A percentile compares a stretch with the other conserved stretches of the same genome.
These are phyloP conservation scores for Ramularia collo-cygni DNA, from an alignment of 2,329 filamentous ascomycete genomes.

Conservation along the genomic window DNA sequence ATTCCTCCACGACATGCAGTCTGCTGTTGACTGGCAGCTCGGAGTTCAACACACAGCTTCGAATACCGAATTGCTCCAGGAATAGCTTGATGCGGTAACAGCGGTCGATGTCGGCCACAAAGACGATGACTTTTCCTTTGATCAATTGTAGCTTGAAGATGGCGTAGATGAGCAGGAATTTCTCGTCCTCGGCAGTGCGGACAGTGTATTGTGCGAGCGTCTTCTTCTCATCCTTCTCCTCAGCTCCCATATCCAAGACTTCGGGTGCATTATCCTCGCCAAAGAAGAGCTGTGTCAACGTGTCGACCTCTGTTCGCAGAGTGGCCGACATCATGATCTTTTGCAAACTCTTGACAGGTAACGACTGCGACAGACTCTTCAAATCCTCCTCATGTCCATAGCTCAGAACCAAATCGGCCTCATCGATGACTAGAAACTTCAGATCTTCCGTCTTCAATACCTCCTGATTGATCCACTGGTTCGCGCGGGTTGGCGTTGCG, in stretches of 20 bases:
- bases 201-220: slow-evolving; percentile 83
- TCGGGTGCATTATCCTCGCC: slow-evolving; percentile 55
- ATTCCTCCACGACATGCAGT: slow-evolving; percentile 92
- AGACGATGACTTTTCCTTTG: slow-evolving; percentile 83
- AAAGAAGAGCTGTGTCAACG: slow-evolving; percentile 78
- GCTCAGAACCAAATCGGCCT: slow-evolving; percentile 86
- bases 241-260: slow-evolving; percentile 74
- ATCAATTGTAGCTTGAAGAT: slow-evolving; percentile 93
- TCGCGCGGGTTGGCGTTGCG: slow-evolving; percentile 79
- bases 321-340: slow-evolving; percentile 93
- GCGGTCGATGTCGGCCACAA: slow-evolving; percentile 78
- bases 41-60: slow-evolving; percentile 87
- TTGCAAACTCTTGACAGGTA: slow-evolving; percentile 74
- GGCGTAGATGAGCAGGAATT: slow-evolving; percentile 86
- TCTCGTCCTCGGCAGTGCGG: slow-evolving; percentile 93
- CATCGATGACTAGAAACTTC: slow-evolving; percentile 78
- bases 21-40: slow-evolving; percentile 89
- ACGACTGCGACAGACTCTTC: slow-evolving; percentile 64
- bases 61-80: slow-evolving; percentile 92
- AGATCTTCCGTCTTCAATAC: slow-evolving; percentile 65
- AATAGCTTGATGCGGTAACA: slow-evolving; percentile 93
- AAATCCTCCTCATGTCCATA: slow-evolving; percentile 94
- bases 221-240: slow-evolving; percentile 50
- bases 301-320: slow-evolving; percentile 78
- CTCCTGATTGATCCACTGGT: slow-evolving; percentile 66